Conservation (phyloP, 2,329 filamentous ascomycete species). For the Teratosphaeria gauchensis region DNA sequence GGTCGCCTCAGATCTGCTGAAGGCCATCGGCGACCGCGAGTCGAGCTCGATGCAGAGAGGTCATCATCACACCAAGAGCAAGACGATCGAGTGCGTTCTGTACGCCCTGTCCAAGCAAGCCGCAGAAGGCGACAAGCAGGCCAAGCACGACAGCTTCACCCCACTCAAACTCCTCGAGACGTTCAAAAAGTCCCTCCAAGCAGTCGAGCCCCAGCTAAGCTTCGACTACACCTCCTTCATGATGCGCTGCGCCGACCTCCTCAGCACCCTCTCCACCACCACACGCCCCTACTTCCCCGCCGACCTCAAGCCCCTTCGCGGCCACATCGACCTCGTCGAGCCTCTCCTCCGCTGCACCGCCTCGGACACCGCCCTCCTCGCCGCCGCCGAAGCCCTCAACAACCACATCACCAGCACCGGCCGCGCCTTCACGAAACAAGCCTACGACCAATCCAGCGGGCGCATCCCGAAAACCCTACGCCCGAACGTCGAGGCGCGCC, state of each 20-base stretch:
- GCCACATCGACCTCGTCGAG: background rate
- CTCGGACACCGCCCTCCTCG: background rate
- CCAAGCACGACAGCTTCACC: conserved; percentile 1
- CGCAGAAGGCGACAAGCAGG: background rate
- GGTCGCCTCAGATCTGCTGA: background rate
- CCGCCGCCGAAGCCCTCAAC: background rate
- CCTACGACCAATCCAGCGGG: conserved; percentile 4
- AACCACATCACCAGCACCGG: background rate
- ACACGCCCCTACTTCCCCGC: background rate
- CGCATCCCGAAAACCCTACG: conserved; percentile 1
- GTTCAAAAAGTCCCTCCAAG: conserved; percentile 3
- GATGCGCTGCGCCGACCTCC: background rate
- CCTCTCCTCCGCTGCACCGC: background rate
- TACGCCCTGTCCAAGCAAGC: too few species aligned
- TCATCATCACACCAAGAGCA: background rate
- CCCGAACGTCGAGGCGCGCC: background rate
- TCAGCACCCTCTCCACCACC: background rate
- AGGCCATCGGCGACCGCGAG: background rate
- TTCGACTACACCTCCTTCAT: conserved; percentile 10
- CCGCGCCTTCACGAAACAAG: conserved; percentile 2
- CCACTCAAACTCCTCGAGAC: conserved; percentile 5
- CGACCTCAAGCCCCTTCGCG: background rate
- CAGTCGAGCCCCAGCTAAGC: conserved; percentile 7
- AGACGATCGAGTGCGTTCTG: conserved; percentile 3
- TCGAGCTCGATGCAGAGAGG: background rate